phyloP scores from a whole-genome alignment of 495 filamentous ascomycete species.

The Lophiostoma macrostomum region DNA sequence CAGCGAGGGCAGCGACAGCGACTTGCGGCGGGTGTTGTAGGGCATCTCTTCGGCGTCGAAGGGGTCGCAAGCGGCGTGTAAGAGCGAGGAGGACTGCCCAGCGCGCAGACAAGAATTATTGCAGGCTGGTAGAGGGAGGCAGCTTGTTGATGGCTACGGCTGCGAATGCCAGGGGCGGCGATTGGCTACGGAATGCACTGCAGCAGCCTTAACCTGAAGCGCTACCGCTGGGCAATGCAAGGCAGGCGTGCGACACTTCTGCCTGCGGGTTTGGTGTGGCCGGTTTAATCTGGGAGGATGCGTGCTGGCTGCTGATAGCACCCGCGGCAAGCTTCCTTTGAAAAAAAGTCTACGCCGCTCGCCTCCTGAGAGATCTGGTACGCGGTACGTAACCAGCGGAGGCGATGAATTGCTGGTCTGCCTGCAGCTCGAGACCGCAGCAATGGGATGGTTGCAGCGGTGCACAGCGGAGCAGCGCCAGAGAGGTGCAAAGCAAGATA shows the following conservation, averaged over 20 bases:
- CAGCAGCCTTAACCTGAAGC: conserved; percentile 31
- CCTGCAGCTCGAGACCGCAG: neutral
- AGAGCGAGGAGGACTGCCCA: neutral
- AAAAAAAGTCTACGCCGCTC: conserved; percentile 8
- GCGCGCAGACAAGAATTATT: conserved; percentile 13
- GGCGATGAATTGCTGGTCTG: conserved; percentile 3
- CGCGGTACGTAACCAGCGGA: conserved; percentile 14
- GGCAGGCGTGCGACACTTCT: conserved; percentile 31
- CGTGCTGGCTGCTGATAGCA: conserved; percentile 18
- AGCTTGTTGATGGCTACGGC: conserved; percentile 23
- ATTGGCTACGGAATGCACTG: conserved; percentile 32
- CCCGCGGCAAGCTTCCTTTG: neutral
- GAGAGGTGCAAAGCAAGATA: conserved; percentile 6
- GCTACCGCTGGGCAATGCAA: conserved; percentile 31
- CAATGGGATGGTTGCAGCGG: conserved; percentile 1
- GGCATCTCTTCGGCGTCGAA: conserved; percentile 60
- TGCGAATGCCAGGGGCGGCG: conserved; percentile 11
- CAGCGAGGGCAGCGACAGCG: conserved; percentile 85
- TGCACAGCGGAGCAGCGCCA: neutral
- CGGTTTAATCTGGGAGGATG: conserved; percentile 4
- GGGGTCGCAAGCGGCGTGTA: conserved; percentile 1
- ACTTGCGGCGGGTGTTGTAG: conserved; percentile 98
- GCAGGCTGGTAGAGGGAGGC: conserved; percentile 3
- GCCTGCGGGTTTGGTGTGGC: conserved; percentile 10
- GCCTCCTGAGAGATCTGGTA: conserved; percentile 18